phyloP scores from a whole-genome alignment of 2,329 filamentous ascomycete genomes.

The Periconia sp. region DNA sequence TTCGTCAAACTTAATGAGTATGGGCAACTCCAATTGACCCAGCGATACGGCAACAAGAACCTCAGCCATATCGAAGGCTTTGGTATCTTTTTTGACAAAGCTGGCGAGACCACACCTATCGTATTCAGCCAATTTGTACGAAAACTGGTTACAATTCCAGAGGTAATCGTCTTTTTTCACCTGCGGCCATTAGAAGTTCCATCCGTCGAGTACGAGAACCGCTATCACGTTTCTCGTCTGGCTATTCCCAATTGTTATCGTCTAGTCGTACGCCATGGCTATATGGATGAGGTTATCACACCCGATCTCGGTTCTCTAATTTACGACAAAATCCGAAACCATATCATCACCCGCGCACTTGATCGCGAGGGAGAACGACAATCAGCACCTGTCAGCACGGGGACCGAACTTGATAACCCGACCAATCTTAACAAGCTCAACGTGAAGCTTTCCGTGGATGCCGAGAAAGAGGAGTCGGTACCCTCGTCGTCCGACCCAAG shows the following conservation, averaged over 20 bases:
- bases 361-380: slow-evolving; percentile 28
- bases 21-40: slow-evolving; percentile 42
- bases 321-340: slow-evolving; percentile 58
- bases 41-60: slow-evolving; percentile 38
- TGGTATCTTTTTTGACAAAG: slow-evolving; percentile 81
- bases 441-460: slow-evolving; percentile 2
- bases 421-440: slow-evolving; percentile 9
- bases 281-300: slow-evolving; percentile 70
- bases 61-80: slow-evolving; percentile 52
- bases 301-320: slow-evolving; percentile 60
- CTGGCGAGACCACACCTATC: slow-evolving; percentile 64
- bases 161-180: slow-evolving; percentile 75
- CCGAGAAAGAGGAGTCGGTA: slow-evolving; percentile 10
- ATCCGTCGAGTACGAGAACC: slow-evolving; percentile 42
- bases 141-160: slow-evolving; percentile 68
- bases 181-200: slow-evolving; percentile 65
- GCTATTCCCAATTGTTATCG: slow-evolving; percentile 66
- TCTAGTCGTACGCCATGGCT: slow-evolving; percentile 70
- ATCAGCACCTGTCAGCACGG: slow-evolving; percentile 6
- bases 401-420: slow-evolving; percentile 4
- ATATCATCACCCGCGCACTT: slow-evolving; percentile 31
- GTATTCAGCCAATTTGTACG: slow-evolving; percentile 73
- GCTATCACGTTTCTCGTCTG: slow-evolving; percentile 51
- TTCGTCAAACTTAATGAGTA: slow-evolving; percentile 42
- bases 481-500: slow-evolving; percentile 7